Base-by-base conservation (phyloP, 1,284 basidiomycete genomes). In the Omphalotus olearius region DNA sequence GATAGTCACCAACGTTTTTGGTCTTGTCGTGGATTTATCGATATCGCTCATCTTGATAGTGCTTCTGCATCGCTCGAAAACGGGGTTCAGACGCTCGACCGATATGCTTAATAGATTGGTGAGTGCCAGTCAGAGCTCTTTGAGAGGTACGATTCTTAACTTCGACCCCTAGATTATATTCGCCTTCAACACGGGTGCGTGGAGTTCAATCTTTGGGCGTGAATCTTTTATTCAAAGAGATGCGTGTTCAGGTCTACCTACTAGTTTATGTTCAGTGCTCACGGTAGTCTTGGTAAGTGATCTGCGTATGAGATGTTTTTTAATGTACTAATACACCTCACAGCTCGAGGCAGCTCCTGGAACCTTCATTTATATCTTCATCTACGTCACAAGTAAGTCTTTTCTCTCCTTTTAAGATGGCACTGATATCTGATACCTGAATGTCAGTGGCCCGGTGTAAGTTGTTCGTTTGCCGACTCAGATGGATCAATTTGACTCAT, bases 31-130 rank as follows among this genome's bases (percentile, higher is more conserved):
- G 38, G 56, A 57, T 47, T 1, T 54, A 6, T 17, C 46, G 7
- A 57, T 57, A 10, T 52, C 56, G 4, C 44, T 35, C 18, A 28
- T 52, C 16, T 47, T 57, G 47, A 52, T 57, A 10, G 47, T 28
- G 14, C 47, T 55, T 6, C 38, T 57, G 11, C 56, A 57, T 26
- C 40, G 41, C 6, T 42, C 43, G 11, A 57, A 57, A 40, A 54
- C 56, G 2, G 56, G 47, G 33, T 50, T 52, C 28, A 50, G 37
- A 35, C 40, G 44, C 18, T 52, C 56, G 14, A 57, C 56, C n/a
- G 53, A 54, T 42, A 49, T 54, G 10, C 37, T 54, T 10, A 57
- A 57, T 50, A 50, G 53, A 37, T 44, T 57, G 45, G 56, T 54
- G 13, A 47, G 46, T 45, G n/a, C 30, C 2, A 33, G 9, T 10